phyloP scores from a whole-genome alignment of 352 stramenopile species.

The Discostella stelligera region DNA sequence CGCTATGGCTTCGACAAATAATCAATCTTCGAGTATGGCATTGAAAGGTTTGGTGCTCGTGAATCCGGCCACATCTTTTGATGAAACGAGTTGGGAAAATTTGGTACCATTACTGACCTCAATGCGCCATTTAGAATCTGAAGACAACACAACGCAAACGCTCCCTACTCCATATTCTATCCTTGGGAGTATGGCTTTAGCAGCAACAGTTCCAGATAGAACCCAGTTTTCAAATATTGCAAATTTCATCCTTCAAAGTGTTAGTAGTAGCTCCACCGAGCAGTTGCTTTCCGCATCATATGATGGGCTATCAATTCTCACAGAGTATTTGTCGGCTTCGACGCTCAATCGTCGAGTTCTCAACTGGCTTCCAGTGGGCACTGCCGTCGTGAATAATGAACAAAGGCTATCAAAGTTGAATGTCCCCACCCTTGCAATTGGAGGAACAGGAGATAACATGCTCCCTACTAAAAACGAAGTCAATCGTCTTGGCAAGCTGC shows the following conservation, averaged over 20 bases:
- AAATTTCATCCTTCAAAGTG: conserved; percentile 49
- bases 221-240: conserved; percentile 61
- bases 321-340: conserved; percentile 55
- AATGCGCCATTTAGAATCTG: conserved; percentile 42
- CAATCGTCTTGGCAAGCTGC: conserved; percentile 54
- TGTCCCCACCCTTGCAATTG: conserved; percentile 70
- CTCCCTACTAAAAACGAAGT: conserved; percentile 68
- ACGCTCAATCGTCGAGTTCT: conserved; percentile 63
- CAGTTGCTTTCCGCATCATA: conserved; percentile 42
- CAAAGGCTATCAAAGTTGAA: conserved; percentile 53
- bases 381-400: conserved; percentile 54
- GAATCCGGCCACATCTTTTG: conserved; percentile 82
- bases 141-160: conserved; percentile 25
- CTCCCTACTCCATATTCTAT: conserved; percentile 62
- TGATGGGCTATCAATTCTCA: conserved; percentile 57
- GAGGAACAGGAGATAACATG: conserved; percentile 71
- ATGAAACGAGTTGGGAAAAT: conserved; percentile 71
- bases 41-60: conserved; percentile 74
- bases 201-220: conserved; percentile 56
- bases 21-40: conserved; percentile 9
- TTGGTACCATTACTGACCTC: conserved; percentile 62
- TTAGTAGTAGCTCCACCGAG: conserved; percentile 16
- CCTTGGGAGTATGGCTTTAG: conserved; percentile 61
- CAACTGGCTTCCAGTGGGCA: conserved; percentile 70
- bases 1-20: conserved; percentile 54